Conservation (phyloP, 2,329 filamentous ascomycete genomes). For the Pseudogymnoascus sp. region DNA sequence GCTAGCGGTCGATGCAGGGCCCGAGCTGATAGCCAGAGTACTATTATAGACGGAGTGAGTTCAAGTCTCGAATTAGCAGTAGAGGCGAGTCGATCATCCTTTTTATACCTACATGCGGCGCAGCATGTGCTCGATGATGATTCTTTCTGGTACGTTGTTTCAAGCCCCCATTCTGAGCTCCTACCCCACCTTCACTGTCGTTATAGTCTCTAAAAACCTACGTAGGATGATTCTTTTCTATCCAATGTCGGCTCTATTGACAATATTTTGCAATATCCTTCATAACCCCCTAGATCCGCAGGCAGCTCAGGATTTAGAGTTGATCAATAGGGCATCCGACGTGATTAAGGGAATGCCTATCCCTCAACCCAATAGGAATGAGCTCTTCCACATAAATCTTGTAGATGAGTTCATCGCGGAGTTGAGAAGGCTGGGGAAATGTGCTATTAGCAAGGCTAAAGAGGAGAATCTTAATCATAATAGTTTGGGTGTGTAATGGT, state of each 20-base stretch:
- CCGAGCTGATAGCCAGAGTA: slow-evolving; percentile 29
- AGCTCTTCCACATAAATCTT: slow-evolving; percentile 33
- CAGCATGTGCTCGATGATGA: slow-evolving; percentile 36
- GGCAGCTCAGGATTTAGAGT: slow-evolving; percentile 37
- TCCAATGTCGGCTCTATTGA: slow-evolving; percentile 45
- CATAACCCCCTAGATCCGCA: slow-evolving; percentile 37
- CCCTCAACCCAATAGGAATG: slow-evolving; percentile 27
- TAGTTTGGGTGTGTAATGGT: background rate
- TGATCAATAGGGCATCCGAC: slow-evolving; percentile 35
- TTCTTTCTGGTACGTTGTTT: slow-evolving; percentile 29
- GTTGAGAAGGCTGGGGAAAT: slow-evolving; percentile 34
- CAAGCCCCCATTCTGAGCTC: slow-evolving; percentile 35
- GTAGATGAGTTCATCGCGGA: slow-evolving; percentile 38
- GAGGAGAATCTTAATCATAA: background rate
- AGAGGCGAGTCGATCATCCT: slow-evolving; percentile 47
- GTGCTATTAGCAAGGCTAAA: slow-evolving; percentile 24
- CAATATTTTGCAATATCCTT: slow-evolving; percentile 48
- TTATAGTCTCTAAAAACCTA: slow-evolving; percentile 17
- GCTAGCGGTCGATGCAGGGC: slow-evolving; percentile 44
- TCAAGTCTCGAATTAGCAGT: slow-evolving; percentile 46
- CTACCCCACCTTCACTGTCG: slow-evolving; percentile 27
- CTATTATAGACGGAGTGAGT: slow-evolving; percentile 37
- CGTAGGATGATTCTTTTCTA: slow-evolving; percentile 48
- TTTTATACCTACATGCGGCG: slow-evolving; percentile 39
- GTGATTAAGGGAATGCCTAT: slow-evolving; percentile 36